Conservation (phyloP, 208 protist genomes). For the Trypanosoma cruzi region DNA sequence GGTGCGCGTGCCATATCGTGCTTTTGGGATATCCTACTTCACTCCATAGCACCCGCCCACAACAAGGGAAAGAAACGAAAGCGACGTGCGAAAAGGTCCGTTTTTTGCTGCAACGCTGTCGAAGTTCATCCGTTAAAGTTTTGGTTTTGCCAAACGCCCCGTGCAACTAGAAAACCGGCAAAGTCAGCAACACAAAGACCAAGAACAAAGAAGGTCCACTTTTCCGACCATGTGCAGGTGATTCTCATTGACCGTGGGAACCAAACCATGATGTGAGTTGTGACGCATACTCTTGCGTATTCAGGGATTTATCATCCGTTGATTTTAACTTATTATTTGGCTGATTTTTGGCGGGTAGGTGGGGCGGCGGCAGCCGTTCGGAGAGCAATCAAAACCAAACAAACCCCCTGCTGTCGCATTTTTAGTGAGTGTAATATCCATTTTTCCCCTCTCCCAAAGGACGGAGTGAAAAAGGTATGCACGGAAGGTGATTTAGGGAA, state of each 20-base stretch:
- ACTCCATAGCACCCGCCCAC: not conserved
- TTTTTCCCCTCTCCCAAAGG: no score
- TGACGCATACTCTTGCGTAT: not conserved
- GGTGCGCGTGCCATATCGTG: not conserved
- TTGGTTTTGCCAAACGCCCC: constrained; percentile 17
- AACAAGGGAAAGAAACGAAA: constrained; percentile 2
- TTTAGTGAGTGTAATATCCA: no score
- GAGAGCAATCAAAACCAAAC: no score
- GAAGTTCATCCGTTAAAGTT: not conserved
- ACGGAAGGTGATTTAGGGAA: no score
- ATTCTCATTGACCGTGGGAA: constrained; percentile 15
- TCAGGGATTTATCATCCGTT: not conserved
- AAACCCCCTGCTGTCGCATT: no score
- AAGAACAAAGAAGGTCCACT: constrained; percentile 22
- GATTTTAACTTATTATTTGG: constrained; percentile 15
- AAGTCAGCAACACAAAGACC: not conserved
- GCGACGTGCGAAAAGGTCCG: constrained; percentile 3
- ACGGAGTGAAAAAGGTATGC: no score
- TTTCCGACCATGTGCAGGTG: constrained; percentile 21
- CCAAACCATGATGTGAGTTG: constrained; percentile 1
- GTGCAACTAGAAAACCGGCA: not conserved
- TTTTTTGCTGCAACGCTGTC: not conserved
- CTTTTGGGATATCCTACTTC: constrained; percentile 14
- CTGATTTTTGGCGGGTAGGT: not conserved
- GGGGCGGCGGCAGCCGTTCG: no score